Evolutionary conservation across 2,329 filamentous ascomycete species (phyloP).

Genomic region (Microdochium trichocladiopsis): DNA sequence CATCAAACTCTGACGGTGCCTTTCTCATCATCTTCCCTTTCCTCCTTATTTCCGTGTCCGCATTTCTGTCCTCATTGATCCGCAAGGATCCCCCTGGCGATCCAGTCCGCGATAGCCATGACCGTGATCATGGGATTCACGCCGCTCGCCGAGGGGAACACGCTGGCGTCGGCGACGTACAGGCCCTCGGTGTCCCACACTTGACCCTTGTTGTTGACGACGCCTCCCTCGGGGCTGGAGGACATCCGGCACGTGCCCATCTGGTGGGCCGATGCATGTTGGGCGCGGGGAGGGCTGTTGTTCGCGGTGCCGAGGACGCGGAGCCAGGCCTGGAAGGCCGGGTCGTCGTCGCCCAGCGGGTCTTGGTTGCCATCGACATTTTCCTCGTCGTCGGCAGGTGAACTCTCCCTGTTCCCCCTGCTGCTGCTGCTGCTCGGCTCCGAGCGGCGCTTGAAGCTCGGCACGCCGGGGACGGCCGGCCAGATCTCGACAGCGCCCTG

Average conservation of each 20-base stretch:
- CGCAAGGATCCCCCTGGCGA: constrained; percentile 45
- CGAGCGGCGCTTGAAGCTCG: constrained; percentile 47
- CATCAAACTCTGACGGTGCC: too few species aligned
- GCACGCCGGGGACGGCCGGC: constrained; percentile 52
- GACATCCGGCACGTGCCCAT: constrained; percentile 77
- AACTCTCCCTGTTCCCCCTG: constrained; percentile 6
- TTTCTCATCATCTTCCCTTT: too few species aligned
- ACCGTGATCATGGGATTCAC: constrained; percentile 78
- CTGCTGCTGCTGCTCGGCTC: background rate
- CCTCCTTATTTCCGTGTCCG: too few species aligned
- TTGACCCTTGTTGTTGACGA: constrained; percentile 49
- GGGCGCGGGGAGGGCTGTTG: constrained; percentile 40
- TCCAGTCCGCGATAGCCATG: constrained; percentile 64
- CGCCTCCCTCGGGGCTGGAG: constrained; percentile 38
- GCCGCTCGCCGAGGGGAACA: constrained; percentile 69
- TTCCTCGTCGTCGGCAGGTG: constrained; percentile 7
- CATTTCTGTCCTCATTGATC: too few species aligned
- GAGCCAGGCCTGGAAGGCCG: constrained; percentile 57
- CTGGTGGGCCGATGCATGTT: constrained; percentile 69
- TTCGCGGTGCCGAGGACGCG: constrained; percentile 37
- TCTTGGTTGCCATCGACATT: constrained; percentile 12
- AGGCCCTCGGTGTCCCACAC: constrained; percentile 62
- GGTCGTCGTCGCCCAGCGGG: constrained; percentile 47
- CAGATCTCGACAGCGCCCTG: constrained; percentile 77
- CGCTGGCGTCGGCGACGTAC: constrained; percentile 68